Base-by-base conservation (phyloP, 306 rosid genomes). In the Trichosanthes truncata region DNA sequence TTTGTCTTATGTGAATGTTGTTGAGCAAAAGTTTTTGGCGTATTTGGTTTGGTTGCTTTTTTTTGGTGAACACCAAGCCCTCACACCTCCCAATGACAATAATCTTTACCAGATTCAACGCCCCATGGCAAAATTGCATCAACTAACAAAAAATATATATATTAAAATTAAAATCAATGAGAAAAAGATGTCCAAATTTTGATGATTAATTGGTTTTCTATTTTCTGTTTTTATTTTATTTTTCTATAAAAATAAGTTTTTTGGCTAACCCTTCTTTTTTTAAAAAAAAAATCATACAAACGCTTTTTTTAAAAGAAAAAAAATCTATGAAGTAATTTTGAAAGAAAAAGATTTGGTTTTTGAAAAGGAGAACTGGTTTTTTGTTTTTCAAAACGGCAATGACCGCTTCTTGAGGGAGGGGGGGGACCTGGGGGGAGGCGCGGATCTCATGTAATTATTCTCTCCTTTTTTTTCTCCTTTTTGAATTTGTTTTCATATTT, bases 1-100 rank as follows among this genome's bases (percentile, higher is more conserved):
- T 65, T 68, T 41, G 77, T 72, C 77, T 72, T 2, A 45, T 72
- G 57, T 72, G 77, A 7, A 14, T 72, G 59, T 72, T 72, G 57
- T 72, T 72, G n/a, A 26, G n/a, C 57, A 1, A 72, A 72, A 72
- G 9, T 29, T 72, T 72, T 72, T 46, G 77, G 57, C 77, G 40
- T 72, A 43, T 46, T 72, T 61, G 31, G 31, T 56, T 29, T 68
- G 57, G 1, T 46, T 72, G 7, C 17, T 63, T 33, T 63, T 61
- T 10, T 5, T 71, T 23, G 77, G 38, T 23, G 18, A 71, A 71
- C 77, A 25, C 56, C 21, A 72, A 46, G 7, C 23, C 1, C 21
- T 72, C 77, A 46, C 57, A 72, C 57, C 10, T 69, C 53, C 76
- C 76, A 12, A 69, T 69, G 18, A 66, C 29, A 36, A 66, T 66